These are phyloP conservation scores for Panaeolus cyanescens DNA, from an alignment of 768 basidiomycete genomes.

Conservation along the genomic window DNA sequence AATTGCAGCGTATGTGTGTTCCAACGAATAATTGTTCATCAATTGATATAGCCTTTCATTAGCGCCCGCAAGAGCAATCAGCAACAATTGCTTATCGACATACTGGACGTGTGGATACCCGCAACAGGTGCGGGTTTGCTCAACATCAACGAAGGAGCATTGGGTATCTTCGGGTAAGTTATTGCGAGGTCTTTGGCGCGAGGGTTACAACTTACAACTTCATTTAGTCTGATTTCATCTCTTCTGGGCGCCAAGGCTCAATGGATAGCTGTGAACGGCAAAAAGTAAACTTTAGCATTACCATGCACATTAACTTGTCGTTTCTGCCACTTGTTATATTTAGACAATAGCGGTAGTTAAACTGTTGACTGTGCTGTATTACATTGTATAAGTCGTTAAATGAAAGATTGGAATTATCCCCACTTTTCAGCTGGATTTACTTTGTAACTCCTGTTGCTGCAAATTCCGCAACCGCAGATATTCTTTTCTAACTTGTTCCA, in stretches of 20 bases:
- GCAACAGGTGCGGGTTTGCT: constrained; percentile 78
- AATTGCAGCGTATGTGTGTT: constrained; percentile 48
- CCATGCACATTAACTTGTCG: not conserved
- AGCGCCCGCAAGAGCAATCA: constrained; percentile 68
- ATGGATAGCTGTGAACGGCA: constrained; percentile 56
- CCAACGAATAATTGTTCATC: not conserved
- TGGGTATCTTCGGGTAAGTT: constrained; percentile 83
- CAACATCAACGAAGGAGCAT: constrained; percentile 78
- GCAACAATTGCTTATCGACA: constrained; percentile 83
- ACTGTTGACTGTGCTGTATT: not conserved
- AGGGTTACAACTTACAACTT: not conserved
- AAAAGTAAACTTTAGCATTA: constrained; percentile 28
- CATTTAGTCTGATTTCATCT: constrained; percentile 66
- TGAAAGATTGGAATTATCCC: not conserved
- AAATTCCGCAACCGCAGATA: constrained; percentile 68
- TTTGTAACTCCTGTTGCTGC: constrained; percentile 23
- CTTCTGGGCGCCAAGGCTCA: constrained; percentile 68
- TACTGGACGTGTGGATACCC: constrained; percentile 89
- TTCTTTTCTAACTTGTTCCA: constrained; percentile 71
- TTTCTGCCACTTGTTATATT: not conserved
- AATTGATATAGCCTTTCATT: constrained; percentile 7
- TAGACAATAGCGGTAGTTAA: not conserved
- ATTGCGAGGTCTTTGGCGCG: not conserved
- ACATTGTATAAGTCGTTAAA: not conserved
- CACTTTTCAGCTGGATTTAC: not conserved